Base-by-base conservation (phyloP, 345 rosid species). In the Litchi chinensis region DNA sequence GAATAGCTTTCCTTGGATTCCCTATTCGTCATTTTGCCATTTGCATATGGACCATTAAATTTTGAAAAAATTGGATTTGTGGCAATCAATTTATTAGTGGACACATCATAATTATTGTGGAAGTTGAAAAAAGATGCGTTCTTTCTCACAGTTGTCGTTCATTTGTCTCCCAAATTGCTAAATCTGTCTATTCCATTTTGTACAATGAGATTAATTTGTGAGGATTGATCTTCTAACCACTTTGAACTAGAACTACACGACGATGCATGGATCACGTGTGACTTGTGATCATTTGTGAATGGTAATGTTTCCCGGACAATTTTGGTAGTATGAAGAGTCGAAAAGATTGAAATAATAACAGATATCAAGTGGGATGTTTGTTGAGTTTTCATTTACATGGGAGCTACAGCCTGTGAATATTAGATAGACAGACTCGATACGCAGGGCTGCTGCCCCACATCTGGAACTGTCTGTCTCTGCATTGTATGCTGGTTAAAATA, bases 1-100 rank as follows among this genome's bases (percentile, higher is more conserved):
- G 85, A 90, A 62, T 82, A 78, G 76, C 86, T 81, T 77, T 81
- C 88, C 73, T 87, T 82, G 87, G 93, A 93, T 87, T 80, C 88
- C 80, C 76, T 77, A 82, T 64, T 43, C 44, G 48, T 69, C 48
- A 44, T 32, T 41, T 19, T 15, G 19, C 44, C 46, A 22, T 4
- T 68, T 12, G 12, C n/a, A 41, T 11, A 13, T 56, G 86, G 79
- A 59, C 83, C 74, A 24, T 10, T 74, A 80, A 16, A 65, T 56
- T 75, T 69, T 77, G 46, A 50, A 81, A 77, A 52, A 64, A 43
- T 56, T 75, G 71, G 28, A 75, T 62, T 71, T 54, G 3, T 54
- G 13, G 37, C 44, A 74, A 68, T 74, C 59, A 13, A 70, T 48
- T 69, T 63, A 46, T 76, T 73, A 41, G 56, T 46, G 43, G 68